phyloP scores from a whole-genome alignment of 2,329 filamentous ascomycete genomes.

The Zymoseptoria ardabiliae region DNA sequence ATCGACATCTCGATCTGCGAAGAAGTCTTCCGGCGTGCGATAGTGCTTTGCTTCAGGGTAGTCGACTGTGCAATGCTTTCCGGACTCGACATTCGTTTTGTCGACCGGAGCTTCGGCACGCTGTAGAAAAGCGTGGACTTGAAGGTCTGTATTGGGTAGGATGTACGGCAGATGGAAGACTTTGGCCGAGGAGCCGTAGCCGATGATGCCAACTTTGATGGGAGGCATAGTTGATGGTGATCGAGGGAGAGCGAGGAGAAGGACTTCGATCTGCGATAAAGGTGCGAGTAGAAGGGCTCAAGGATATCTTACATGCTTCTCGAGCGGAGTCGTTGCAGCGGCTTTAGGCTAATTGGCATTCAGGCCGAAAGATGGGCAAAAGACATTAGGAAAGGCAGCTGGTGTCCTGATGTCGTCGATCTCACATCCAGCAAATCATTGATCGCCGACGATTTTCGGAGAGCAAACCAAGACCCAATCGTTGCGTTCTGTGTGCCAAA shows the following conservation, averaged over 20 bases:
- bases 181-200: conserved; percentile 45
- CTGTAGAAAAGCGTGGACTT: conserved; percentile 44
- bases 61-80: conserved; percentile 44
- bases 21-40: conserved; percentile 29
- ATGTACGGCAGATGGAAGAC: conserved; percentile 48
- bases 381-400: not conserved
- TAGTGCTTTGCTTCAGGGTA: conserved; percentile 36
- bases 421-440: not conserved
- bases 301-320: not conserved
- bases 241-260: not conserved
- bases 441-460: not conserved
- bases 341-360: not conserved
- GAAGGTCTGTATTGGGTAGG: conserved; percentile 38
- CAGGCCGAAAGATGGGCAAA: not conserved
- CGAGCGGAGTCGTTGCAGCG: not conserved
- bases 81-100: conserved; percentile 21
- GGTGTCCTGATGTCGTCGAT: not conserved
- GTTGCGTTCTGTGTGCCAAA: not conserved
- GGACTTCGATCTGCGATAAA: not conserved
- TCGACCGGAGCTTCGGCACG: conserved; percentile 35
- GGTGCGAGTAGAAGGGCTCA: not conserved
- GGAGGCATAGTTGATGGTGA: conserved; percentile 12
- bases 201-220: conserved; percentile 45
- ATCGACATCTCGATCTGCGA: conserved; percentile 29
- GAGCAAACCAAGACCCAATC: not conserved